Percentiles rank a stretch among this genome's conserved stretches.
Evolutionary conservation across 2,329 filamentous ascomycete genomes (phyloP).

Genomic region (Ophiobolus disseminans): DNA sequence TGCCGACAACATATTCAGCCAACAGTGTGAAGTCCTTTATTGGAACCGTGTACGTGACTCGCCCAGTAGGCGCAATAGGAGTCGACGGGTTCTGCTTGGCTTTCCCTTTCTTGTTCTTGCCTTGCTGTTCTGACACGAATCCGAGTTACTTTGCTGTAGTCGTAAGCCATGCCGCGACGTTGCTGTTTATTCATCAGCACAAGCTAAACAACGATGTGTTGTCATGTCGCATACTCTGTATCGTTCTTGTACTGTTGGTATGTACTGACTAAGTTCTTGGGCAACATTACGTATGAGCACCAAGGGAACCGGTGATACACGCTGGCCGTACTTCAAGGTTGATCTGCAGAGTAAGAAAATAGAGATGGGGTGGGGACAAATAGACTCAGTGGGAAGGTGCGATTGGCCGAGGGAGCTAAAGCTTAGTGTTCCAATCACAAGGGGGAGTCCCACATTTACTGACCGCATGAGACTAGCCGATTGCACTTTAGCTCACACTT

Average conservation of each 20-base stretch:
- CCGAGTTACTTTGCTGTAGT: constrained; percentile 50
- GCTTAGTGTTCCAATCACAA: too few species aligned
- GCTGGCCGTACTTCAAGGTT: too few species aligned
- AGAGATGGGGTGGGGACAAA: too few species aligned
- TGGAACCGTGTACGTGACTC: constrained; percentile 44
- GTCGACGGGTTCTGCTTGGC: constrained; percentile 2
- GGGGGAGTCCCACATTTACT: too few species aligned
- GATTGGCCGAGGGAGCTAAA: too few species aligned
- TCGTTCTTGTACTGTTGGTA: constrained; percentile 55
- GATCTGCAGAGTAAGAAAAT: too few species aligned
- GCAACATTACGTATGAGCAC: too few species aligned
- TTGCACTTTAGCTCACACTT: too few species aligned
- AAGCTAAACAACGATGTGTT: neutral
- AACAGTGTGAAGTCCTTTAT: constrained; percentile 51
- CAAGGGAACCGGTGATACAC: too few species aligned
- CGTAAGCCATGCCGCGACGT: constrained; percentile 53
- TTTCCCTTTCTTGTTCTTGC: too few species aligned
- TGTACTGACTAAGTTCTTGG: constrained; percentile 34
- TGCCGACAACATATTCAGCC: constrained; percentile 46
- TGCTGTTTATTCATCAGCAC: neutral
- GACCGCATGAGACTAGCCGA: too few species aligned
- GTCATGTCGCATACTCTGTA: constrained; percentile 33
- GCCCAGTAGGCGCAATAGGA: neutral
- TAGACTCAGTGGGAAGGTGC: too few species aligned
- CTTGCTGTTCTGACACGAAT: constrained; percentile 28